phyloP scores from a whole-genome alignment of 495 filamentous ascomycete genomes.

The Hypomontagnella monticulosa region DNA sequence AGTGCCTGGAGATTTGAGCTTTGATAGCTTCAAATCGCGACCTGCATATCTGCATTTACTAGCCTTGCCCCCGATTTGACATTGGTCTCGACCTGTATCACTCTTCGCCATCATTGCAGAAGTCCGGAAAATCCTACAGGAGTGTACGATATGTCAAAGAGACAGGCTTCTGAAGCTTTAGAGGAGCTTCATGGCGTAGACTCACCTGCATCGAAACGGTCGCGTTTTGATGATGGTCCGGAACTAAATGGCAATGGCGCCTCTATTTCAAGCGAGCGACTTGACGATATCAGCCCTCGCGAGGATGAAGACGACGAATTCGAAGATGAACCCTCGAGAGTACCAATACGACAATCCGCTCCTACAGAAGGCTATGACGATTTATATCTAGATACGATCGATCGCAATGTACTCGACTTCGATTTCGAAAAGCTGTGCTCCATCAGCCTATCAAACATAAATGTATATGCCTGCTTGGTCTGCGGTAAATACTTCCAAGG shows the following conservation, averaged over 20 bases:
- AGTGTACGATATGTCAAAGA: conserved; percentile 70
- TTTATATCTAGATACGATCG: conserved; percentile 97
- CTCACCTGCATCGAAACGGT: conserved; percentile 82
- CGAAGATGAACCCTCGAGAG: conserved; percentile 56
- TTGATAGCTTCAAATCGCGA: conserved; percentile 36
- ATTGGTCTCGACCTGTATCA: not conserved
- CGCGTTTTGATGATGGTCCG: conserved; percentile 68
- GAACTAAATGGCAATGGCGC: conserved; percentile 46
- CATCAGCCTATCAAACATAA: conserved; percentile 93
- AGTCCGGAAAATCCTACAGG: not conserved
- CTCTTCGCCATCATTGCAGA: not conserved
- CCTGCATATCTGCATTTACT: conserved; percentile 6
- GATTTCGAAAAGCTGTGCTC: conserved; percentile 99
- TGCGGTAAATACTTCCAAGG: conserved; percentile 99
- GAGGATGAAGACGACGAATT: conserved; percentile 54
- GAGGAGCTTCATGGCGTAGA: conserved; percentile 66
- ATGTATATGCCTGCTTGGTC: conserved; percentile 97
- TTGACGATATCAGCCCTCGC: conserved; percentile 52
- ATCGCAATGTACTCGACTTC: conserved; percentile 87
- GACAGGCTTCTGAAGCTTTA: conserved; percentile 79
- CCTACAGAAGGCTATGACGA: conserved; percentile 92
- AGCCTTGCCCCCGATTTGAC: conserved; percentile 9
- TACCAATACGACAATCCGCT: conserved; percentile 70
- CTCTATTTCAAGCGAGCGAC: conserved; percentile 47
- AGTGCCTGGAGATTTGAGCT: conserved; percentile 15